A percentile compares a stretch with the other conserved stretches of the same genome.
phyloP scores from a whole-genome alignment of 148 eudicot genomes.

The Camellia granthamiana region DNA sequence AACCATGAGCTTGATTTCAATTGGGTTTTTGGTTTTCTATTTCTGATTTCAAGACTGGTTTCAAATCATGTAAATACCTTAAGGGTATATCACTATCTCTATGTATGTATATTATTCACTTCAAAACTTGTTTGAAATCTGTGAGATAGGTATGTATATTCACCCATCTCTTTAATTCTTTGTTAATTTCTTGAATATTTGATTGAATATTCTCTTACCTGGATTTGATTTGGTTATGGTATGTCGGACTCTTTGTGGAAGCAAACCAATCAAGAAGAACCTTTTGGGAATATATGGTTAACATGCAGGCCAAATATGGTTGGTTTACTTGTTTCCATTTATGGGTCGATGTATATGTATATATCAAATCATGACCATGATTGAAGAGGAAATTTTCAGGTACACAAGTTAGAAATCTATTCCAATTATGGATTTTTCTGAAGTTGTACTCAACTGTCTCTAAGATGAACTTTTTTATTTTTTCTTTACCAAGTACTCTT shows the following conservation, averaged over 20 bases:
- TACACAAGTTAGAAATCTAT: background rate
- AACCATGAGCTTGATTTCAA: background rate
- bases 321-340: background rate
- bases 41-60: background rate
- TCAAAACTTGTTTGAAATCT: background rate
- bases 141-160: background rate
- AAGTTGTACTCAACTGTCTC: background rate
- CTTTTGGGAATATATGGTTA: background rate
- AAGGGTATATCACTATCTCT: background rate
- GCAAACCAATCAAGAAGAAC: background rate
- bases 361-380: background rate
- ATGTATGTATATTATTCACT: background rate
- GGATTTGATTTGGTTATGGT: background rate
- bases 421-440: background rate
- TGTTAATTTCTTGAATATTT: background rate
- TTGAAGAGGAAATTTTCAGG: background rate
- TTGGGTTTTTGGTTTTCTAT: background rate
- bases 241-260: background rate
- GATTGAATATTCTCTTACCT: background rate
- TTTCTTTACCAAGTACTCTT: background rate
- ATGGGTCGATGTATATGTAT: background rate
- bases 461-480: background rate
- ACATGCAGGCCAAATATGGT: constrained; percentile 4
- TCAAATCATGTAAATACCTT: background rate
- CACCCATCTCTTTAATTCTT: background rate